These are phyloP conservation scores for Parmales sp. DNA, from an alignment of 108 stramenopile species.

Conservation along the genomic window DNA sequence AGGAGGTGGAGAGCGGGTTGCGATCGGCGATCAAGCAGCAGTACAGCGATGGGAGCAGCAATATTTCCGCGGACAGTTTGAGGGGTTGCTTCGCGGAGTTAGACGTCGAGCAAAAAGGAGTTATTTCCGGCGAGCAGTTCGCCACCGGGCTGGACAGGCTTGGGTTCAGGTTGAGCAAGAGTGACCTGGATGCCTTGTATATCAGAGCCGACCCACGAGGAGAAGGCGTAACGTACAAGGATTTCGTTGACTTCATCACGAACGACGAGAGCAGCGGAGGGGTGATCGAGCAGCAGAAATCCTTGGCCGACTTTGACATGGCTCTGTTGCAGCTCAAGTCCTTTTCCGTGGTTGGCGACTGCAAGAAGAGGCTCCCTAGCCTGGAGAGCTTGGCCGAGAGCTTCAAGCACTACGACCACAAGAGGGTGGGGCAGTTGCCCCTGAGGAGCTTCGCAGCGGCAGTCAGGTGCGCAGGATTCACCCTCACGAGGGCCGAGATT, in stretches of 20 bases:
- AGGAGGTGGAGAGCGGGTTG: slow-evolving; percentile 9
- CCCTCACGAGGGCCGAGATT: slow-evolving; percentile 15
- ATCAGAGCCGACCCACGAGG: slow-evolving; percentile 13
- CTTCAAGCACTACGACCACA: slow-evolving; percentile 24
- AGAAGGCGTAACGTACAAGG: slow-evolving; percentile 14
- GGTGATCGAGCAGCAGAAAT: background rate
- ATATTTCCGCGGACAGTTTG: background rate
- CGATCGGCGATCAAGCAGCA: background rate
- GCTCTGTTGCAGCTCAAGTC: slow-evolving; percentile 7
- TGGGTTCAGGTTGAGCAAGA: slow-evolving; percentile 6
- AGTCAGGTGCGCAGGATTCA: slow-evolving; percentile 7
- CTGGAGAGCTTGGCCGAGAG: background rate
- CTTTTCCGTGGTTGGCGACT: background rate
- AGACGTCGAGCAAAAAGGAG: slow-evolving; percentile 13
- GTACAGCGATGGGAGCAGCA: background rate
- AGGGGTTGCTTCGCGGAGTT: slow-evolving; percentile 9
- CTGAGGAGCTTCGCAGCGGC: background rate
- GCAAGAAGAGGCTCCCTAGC: background rate
- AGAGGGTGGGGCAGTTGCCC: background rate
- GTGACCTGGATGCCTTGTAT: slow-evolving; percentile 10
- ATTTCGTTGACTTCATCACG: slow-evolving; percentile 14
- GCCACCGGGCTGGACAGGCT: slow-evolving; percentile 9
- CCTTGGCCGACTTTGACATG: slow-evolving; percentile 6
- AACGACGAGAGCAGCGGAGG: background rate
- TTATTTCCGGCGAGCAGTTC: slow-evolving; percentile 10